Percentiles rank a stretch among this genome's conserved stretches.
These are phyloP conservation scores for Nakazawaea wyomingensis DNA, from an alignment of 805 yeast species.

Conservation along the genomic window DNA sequence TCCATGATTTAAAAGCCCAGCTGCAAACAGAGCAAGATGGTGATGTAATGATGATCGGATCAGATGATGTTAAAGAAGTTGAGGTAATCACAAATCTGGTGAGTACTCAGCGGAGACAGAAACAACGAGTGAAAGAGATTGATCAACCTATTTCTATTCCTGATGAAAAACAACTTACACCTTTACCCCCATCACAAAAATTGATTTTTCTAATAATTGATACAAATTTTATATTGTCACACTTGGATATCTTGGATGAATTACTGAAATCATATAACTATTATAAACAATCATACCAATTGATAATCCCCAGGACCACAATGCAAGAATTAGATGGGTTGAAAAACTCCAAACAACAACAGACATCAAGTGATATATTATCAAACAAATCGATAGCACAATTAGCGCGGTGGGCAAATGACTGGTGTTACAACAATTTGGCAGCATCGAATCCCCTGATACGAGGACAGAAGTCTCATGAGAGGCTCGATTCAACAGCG, in stretches of 20 bases:
- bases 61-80: slow-evolving; percentile 6
- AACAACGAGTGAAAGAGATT: background rate
- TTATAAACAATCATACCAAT: slow-evolving; percentile 35
- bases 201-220: slow-evolving; percentile 54
- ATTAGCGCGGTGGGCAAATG: slow-evolving; percentile 67
- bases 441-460: slow-evolving; percentile 48
- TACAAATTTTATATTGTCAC: slow-evolving; percentile 77
- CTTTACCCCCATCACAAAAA: slow-evolving; percentile 3
- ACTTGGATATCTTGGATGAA: slow-evolving; percentile 52
- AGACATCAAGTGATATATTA: slow-evolving; percentile 14
- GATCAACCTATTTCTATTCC: background rate
- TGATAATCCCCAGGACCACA: slow-evolving; percentile 69
- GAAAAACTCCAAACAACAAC: slow-evolving; percentile 37
- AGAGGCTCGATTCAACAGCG: slow-evolving; percentile 41
- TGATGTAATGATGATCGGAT: slow-evolving; percentile 9
- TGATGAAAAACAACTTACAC: background rate
- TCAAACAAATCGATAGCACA: slow-evolving; percentile 39
- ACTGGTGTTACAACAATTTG: slow-evolving; percentile 65
- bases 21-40: background rate
- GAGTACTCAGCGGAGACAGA: background rate
- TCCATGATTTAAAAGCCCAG: background rate
- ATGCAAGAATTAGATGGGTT: slow-evolving; percentile 80
- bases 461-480: slow-evolving; percentile 58
- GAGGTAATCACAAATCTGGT: slow-evolving; percentile 2
- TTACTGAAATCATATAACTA: slow-evolving; percentile 34